Evolutionary conservation across 768 basidiomycete genomes (phyloP).

Genomic region (Leccinum ochraceum): DNA sequence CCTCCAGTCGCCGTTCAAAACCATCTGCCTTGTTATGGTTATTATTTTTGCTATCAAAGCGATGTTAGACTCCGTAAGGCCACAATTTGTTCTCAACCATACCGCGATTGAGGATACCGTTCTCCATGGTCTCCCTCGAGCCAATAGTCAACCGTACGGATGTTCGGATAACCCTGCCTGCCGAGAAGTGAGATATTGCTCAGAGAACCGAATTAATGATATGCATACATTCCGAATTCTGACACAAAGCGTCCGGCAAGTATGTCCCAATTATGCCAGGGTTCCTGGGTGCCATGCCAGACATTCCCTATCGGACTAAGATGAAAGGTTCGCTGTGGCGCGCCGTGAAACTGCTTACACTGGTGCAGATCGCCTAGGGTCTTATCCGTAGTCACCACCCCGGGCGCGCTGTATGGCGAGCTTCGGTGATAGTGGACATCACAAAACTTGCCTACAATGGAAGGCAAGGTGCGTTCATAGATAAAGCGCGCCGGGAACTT

Average conservation of each 20-base stretch:
- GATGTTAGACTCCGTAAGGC: slow-evolving; percentile 7
- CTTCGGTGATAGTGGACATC: slow-evolving; percentile 81
- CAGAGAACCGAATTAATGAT: neutral
- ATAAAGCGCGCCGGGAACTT: slow-evolving; percentile 89
- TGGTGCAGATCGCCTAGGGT: slow-evolving; percentile 90
- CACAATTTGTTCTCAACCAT: slow-evolving; percentile 12
- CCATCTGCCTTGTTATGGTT: slow-evolving; percentile 94
- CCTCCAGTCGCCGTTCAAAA: slow-evolving; percentile 82
- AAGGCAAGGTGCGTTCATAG: slow-evolving; percentile 84
- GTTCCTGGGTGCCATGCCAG: slow-evolving; percentile 92
- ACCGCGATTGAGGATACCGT: slow-evolving; percentile 88
- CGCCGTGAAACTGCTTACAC: slow-evolving; percentile 47
- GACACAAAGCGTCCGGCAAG: slow-evolving; percentile 91
- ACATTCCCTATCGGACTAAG: slow-evolving; percentile 67
- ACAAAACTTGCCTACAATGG: slow-evolving; percentile 62
- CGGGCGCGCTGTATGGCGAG: slow-evolving; percentile 73
- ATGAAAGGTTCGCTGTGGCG: slow-evolving; percentile 5
- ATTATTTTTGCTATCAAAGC: slow-evolving; percentile 51
- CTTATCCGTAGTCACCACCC: slow-evolving; percentile 48
- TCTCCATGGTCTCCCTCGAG: slow-evolving; percentile 70
- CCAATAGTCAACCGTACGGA: slow-evolving; percentile 89
- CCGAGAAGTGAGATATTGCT: slow-evolving; percentile 10
- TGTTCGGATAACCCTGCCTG: slow-evolving; percentile 90
- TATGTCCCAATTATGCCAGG: slow-evolving; percentile 93
- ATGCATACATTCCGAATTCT: slow-evolving; percentile 83